Evolutionary conservation across 345 rosid genomes (phyloP).

Genomic region (Gossypium australe): DNA sequence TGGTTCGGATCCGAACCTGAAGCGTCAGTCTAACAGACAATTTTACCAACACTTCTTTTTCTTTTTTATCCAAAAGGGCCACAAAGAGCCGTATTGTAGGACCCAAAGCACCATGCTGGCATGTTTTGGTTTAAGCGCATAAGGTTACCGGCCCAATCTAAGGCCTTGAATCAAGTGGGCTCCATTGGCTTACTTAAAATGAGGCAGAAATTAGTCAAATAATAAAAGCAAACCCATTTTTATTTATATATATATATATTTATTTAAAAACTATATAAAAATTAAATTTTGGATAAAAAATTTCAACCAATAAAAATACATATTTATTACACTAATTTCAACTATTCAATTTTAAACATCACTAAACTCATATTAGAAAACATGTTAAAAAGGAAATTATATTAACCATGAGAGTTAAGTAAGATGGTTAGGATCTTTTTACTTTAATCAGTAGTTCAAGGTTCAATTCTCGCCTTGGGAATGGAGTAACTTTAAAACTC

Average conservation of each 20-base stretch:
- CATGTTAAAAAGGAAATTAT: too few species aligned
- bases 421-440: too few species aligned
- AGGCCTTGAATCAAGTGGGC: slow-evolving; percentile 24
- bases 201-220: background rate
- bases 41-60: background rate
- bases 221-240: background rate
- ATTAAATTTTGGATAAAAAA: too few species aligned
- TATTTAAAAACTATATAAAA: too few species aligned
- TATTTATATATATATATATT: background rate
- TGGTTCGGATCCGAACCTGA: slow-evolving; percentile 50
- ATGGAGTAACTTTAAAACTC: too few species aligned
- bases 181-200: slow-evolving; percentile 19
- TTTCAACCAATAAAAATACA: too few species aligned
- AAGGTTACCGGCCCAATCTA: slow-evolving; percentile 36
- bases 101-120: slow-evolving; percentile 29
- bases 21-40: slow-evolving; percentile 8
- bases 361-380: too few species aligned
- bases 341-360: too few species aligned
- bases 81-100: slow-evolving; percentile 11
- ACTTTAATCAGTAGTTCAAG: too few species aligned
- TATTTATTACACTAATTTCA: too few species aligned
- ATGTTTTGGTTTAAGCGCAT: background rate
- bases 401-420: too few species aligned
- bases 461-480: accelerated
- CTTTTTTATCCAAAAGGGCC: slow-evolving; percentile 19